A percentile compares a stretch with the other conserved stretches of the same genome.
Conservation (phyloP, 2,329 filamentous ascomycete species). For the Fusarium annulatum region DNA sequence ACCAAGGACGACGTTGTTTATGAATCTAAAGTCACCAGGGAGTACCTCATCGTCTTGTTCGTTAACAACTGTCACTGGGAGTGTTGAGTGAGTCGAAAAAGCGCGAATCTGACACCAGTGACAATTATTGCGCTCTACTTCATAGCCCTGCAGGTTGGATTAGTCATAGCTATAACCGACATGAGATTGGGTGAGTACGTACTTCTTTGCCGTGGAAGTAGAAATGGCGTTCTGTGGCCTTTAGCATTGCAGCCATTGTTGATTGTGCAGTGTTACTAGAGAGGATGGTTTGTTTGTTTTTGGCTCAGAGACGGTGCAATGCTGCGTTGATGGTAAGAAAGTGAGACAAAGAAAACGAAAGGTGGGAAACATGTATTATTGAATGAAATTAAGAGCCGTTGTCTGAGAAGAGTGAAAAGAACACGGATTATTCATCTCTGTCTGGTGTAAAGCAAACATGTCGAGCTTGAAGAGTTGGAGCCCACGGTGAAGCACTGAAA, state of each 20-base stretch:
- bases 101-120: constrained; percentile 71
- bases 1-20: constrained; percentile 69
- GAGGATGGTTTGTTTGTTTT: neutral
- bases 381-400: neutral
- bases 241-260: constrained; percentile 55
- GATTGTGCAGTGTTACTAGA: no score
- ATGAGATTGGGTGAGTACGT: neutral
- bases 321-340: neutral
- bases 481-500: constrained; percentile 5
- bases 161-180: neutral
- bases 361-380: no score
- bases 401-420: neutral
- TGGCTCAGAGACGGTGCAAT: neutral
- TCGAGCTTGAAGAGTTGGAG: neutral
- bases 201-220: constrained; percentile 59
- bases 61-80: constrained; percentile 74
- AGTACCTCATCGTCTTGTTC: constrained; percentile 65
- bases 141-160: constrained; percentile 44
- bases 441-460: neutral
- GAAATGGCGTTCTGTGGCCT: constrained; percentile 60
- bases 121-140: constrained; percentile 58
- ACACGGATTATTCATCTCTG: neutral
- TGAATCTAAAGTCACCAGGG: constrained; percentile 75
- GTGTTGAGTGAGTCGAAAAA: constrained; percentile 60
- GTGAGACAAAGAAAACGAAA: neutral